Percentiles rank a stretch among this genome's conserved stretches.
Evolutionary conservation across 1,284 basidiomycete genomes (phyloP).

Genomic region (Anthracocystis panici-leucophaei): DNA sequence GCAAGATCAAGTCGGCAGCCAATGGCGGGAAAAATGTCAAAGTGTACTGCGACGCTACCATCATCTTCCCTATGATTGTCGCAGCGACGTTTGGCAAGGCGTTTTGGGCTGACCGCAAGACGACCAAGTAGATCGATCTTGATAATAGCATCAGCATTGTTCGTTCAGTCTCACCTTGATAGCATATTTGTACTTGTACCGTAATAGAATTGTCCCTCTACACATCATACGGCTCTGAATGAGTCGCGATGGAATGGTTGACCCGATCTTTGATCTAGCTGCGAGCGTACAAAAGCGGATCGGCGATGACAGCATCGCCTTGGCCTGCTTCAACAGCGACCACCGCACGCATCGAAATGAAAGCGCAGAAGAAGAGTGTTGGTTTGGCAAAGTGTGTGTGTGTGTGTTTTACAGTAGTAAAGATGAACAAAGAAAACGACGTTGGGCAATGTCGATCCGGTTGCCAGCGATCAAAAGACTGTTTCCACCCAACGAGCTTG

Average conservation of each 20-base stretch:
- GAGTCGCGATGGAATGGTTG: not conserved
- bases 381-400: not conserved
- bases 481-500: no score
- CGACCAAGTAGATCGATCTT: constrained; percentile 1
- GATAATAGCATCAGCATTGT: not conserved
- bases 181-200: constrained; percentile 32
- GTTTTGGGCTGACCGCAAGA: constrained; percentile 29
- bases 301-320: not conserved
- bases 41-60: constrained; percentile 81
- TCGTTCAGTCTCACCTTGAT: not conserved
- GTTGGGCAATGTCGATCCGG: no score
- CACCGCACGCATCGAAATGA: not conserved
- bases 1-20: constrained; percentile 84
- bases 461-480: no score
- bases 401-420: no score
- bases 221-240: not conserved
- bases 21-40: constrained; percentile 88
- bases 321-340: no score
- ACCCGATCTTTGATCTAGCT: not conserved
- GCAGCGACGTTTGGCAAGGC: constrained; percentile 80
- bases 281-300: not conserved
- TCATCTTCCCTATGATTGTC: constrained; percentile 89
- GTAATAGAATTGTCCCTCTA: not conserved
- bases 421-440: no score
- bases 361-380: not conserved